Evolutionary conservation across 2,329 filamentous ascomycete genomes (phyloP).

Genomic region (Colletotrichum nymphaeae): DNA sequence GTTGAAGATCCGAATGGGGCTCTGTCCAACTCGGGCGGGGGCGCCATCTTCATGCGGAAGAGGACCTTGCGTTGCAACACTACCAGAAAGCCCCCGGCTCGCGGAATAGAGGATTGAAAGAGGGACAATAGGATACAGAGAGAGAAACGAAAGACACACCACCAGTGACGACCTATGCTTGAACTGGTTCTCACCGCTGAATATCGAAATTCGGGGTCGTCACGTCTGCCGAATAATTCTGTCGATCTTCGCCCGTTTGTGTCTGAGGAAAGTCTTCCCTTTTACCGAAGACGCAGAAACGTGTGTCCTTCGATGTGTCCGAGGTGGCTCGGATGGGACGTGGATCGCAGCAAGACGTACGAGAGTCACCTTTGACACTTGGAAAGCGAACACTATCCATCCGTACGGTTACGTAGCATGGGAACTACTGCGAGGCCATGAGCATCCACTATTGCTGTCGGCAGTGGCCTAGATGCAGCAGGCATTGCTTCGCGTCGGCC

Average conservation of each 20-base stretch:
- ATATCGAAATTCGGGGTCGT: constrained; percentile 22
- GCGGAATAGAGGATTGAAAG: neutral
- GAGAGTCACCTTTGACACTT: neutral
- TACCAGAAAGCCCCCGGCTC: neutral
- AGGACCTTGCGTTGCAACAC: constrained; percentile 20
- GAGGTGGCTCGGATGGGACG: neutral
- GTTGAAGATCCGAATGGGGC: constrained; percentile 32
- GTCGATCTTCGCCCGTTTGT: constrained; percentile 8
- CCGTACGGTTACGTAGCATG: neutral
- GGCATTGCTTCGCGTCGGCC: constrained; percentile 19
- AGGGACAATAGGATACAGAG: neutral
- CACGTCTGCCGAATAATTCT: neutral
- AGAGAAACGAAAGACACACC: constrained; percentile 2
- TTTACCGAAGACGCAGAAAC: neutral
- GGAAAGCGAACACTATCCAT: neutral
- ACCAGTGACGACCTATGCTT: constrained; percentile 6
- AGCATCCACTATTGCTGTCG: neutral
- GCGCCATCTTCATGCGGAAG: constrained; percentile 25
- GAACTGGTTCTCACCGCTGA: constrained; percentile 16
- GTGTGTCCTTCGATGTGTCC: neutral
- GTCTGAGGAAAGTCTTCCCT: neutral
- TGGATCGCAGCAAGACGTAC: neutral
- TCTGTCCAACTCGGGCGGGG: constrained; percentile 12
- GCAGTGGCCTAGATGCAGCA: constrained; percentile 9
- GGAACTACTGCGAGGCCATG: neutral